Evolutionary conservation across 805 yeast genomes (phyloP), one percentile per base, ranked within the genome.

Genomic region (Candida krabiensis): DNA sequence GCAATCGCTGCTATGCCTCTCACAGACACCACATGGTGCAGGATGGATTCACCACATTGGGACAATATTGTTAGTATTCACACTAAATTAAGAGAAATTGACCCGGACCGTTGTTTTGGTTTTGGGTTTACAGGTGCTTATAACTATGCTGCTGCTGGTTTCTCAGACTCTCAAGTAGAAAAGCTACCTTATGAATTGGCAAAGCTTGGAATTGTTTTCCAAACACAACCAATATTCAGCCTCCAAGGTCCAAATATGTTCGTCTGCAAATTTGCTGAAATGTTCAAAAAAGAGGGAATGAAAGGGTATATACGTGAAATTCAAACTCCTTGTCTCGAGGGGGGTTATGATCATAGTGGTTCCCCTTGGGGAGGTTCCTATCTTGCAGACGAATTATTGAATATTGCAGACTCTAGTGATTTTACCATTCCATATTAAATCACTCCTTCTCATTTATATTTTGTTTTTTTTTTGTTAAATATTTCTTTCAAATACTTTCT

Each of bases 51-150:
- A 3, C 85, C 85, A 14, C 70, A 77, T 47, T 55, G 78, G 33
- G 45, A 63, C 21, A 75, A 75, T 52, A 82, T 83, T 6, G 60
- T 58, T 37, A 57, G 53, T 2, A 69, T 77, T 45, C 77, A 82
- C 12, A 51, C 61, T 11, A 56, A 59, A 33, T 69, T 79, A 41
- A 78, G 73, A 38, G 61, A 56, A 12, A 55, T 64, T 18, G 68
- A 60, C 52, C 84, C 84, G 12, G 64, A 70, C 18, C 72, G 70
- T 46, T 73, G 76, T 66, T 63, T 79, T 16, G 85, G 79, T 5
- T 79, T 79, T 53, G 80, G 80, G 50, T 61, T 77, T 39, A 70
- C 79, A 18, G 85, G 84, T 12, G 71, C 77, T 15, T 79, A 77
- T 61, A 76, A 79, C 58, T 79, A 84, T 82, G 54, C 67, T 13